phyloP scores from a whole-genome alignment of 441 rosid species.

The Euphorbia schlechtendalii region DNA sequence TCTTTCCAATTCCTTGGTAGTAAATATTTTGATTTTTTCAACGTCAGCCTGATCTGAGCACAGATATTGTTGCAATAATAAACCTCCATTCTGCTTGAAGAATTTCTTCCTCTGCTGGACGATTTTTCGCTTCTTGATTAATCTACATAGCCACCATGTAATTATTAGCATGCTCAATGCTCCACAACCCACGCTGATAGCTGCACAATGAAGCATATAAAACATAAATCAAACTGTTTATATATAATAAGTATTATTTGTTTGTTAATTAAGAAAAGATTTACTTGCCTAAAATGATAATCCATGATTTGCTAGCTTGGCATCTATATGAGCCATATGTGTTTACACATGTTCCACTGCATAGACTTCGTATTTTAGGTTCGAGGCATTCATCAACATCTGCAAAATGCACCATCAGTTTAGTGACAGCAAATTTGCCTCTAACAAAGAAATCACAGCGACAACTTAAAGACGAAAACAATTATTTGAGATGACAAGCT shows the following conservation, averaged over 20 bases:
- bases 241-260: background rate
- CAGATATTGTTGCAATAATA: slow-evolving; percentile 24
- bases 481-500: too few relatives aligned
- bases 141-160: slow-evolving; percentile 12
- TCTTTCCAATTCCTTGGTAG: slow-evolving; percentile 21
- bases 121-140: slow-evolving; percentile 15
- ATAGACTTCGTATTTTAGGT: background rate
- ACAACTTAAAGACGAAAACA: too few relatives aligned
- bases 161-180: background rate
- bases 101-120: slow-evolving; percentile 11
- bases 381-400: slow-evolving; percentile 5
- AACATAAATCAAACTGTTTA: background rate
- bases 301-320: background rate
- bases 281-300: background rate
- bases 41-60: slow-evolving; percentile 8
- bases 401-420: too few relatives aligned
- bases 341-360: slow-evolving; percentile 5
- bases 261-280: background rate
- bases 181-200: background rate
- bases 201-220: background rate
- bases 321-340: slow-evolving; percentile 8
- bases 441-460: too few relatives aligned
- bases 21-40: slow-evolving; percentile 19
- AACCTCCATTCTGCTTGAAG: slow-evolving; percentile 28
- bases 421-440: background rate